A percentile compares a stretch with the other conserved stretches of the same genome.
Conservation (phyloP, 2,329 filamentous ascomycete species). For the Plenodomus biglobosus region DNA sequence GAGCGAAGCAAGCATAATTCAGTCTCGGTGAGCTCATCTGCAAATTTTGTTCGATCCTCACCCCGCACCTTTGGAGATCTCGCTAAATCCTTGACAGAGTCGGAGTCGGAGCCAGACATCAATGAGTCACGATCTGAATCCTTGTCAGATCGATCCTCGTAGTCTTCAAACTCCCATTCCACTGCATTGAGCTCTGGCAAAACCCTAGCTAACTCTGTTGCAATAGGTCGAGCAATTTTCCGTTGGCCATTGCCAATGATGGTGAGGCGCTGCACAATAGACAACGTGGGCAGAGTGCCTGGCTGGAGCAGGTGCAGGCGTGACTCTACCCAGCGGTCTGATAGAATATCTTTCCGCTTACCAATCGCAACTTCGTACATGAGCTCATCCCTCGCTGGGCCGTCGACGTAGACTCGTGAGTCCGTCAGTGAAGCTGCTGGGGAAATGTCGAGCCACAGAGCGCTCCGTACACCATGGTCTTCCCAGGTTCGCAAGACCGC, state of each 20-base stretch:
- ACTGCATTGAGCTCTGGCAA: conserved; percentile 5
- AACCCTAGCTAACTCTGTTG: conserved; percentile 1
- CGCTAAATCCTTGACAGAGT: conserved; percentile 1
- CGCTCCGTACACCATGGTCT: conserved; percentile 5
- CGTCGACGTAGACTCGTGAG: not conserved
- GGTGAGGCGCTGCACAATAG: conserved; percentile 5
- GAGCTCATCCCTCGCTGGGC: conserved; percentile 4
- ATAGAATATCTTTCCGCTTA: conserved; percentile 2
- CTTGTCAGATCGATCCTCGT: conserved; percentile 1
- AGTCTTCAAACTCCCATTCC: conserved; percentile 6
- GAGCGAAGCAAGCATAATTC: conserved; percentile 1
- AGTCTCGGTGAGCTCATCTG: not conserved
- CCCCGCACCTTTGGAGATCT: conserved; percentile 3
- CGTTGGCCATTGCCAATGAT: not conserved
- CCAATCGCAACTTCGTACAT: not conserved
- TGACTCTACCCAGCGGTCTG: conserved; percentile 1
- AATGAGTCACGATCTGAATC: conserved; percentile 5
- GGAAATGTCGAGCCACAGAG: not conserved
- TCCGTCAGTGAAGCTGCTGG: conserved; percentile 1
- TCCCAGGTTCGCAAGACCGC: conserved; percentile 7
- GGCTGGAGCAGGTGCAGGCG: conserved; percentile 3
- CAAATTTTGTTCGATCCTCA: conserved; percentile 3
- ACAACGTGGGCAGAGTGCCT: conserved; percentile 3
- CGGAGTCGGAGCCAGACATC: conserved; percentile 3
- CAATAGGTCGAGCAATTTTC: conserved; percentile 6